These are phyloP conservation scores for Aspergillus novoparasiticus DNA, from an alignment of 2,329 filamentous ascomycete genomes.

Conservation along the genomic window DNA sequence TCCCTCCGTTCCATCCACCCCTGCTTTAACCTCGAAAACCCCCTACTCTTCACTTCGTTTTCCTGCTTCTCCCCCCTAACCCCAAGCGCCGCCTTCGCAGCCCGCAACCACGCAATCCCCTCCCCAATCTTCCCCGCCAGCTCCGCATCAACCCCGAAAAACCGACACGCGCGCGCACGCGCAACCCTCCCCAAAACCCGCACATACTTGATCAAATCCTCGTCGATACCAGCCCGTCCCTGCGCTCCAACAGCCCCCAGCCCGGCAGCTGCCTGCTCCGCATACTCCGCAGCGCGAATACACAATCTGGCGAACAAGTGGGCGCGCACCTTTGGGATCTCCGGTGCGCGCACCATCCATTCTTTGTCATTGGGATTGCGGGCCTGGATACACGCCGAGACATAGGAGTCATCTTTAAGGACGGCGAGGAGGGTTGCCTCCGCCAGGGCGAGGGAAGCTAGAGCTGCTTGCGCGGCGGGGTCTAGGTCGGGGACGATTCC, in stretches of 20 bases:
- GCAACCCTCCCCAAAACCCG: conserved; percentile 74
- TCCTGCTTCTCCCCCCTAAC: conserved; percentile 58
- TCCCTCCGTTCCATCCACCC: conserved; percentile 77
- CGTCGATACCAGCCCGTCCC: conserved; percentile 53
- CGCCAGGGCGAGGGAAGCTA: conserved; percentile 67
- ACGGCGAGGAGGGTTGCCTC: conserved; percentile 90
- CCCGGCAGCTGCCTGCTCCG: conserved; percentile 66
- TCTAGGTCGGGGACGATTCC: conserved; percentile 49
- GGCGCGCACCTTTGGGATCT: conserved; percentile 84
- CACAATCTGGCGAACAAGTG: conserved; percentile 87
- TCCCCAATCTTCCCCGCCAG: conserved; percentile 77
- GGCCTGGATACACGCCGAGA: conserved; percentile 76
- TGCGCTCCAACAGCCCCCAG: conserved; percentile 42
- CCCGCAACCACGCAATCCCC: conserved; percentile 83
- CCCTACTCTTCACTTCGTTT: conserved; percentile 30
- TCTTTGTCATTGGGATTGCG: conserved; percentile 83
- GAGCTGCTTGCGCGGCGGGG: conserved; percentile 43
- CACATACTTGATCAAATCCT: conserved; percentile 70
- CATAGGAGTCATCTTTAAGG: conserved; percentile 92
- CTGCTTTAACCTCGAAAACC: conserved; percentile 64
- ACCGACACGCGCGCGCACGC: conserved; percentile 82
- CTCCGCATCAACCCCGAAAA: conserved; percentile 89
- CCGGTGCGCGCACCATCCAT: conserved; percentile 93
- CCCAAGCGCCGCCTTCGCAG: conserved; percentile 74
- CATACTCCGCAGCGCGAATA: conserved; percentile 85